phyloP scores from a whole-genome alignment of 2,329 filamentous ascomycete species.

The Pseudogymnoascus sp. region DNA sequence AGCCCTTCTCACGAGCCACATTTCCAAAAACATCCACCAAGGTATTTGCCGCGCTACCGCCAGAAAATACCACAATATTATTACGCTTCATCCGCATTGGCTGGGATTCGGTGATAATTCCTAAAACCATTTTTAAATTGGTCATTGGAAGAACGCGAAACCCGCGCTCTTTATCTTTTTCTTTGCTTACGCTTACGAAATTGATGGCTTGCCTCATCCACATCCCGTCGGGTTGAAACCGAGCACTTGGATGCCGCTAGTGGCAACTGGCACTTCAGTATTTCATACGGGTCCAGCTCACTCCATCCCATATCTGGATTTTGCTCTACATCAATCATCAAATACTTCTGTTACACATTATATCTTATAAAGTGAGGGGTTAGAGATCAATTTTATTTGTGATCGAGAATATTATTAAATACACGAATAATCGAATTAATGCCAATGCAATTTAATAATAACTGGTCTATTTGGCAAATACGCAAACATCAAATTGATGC shows the following conservation, averaged over 20 bases:
- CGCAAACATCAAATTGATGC: neutral
- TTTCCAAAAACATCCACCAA: slow-evolving; percentile 81
- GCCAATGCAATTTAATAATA: neutral
- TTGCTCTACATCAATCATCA: neutral
- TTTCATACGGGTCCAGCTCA: neutral
- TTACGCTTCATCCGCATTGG: slow-evolving; percentile 12
- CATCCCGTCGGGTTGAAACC: neutral
- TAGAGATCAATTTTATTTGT: neutral
- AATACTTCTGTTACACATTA: neutral
- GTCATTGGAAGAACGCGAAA: neutral
- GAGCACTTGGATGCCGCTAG: neutral
- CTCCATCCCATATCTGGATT: neutral
- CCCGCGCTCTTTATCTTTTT: neutral
- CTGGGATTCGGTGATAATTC: slow-evolving; percentile 3
- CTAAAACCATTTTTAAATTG: neutral
- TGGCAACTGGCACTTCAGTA: neutral
- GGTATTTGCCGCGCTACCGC: slow-evolving; percentile 88
- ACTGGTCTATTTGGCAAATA: neutral
- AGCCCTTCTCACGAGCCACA: slow-evolving; percentile 33
- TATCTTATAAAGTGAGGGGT: neutral
- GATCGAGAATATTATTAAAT: neutral
- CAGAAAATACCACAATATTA: slow-evolving; percentile 80
- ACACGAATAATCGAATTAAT: neutral
- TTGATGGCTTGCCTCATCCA: neutral
- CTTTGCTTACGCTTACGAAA: neutral